A percentile compares a stretch with the other conserved stretches of the same genome.
These are phyloP conservation scores for Cunninghamia lanceolata DNA, from an alignment of 75 land plant genomes.

Conservation along the genomic window DNA sequence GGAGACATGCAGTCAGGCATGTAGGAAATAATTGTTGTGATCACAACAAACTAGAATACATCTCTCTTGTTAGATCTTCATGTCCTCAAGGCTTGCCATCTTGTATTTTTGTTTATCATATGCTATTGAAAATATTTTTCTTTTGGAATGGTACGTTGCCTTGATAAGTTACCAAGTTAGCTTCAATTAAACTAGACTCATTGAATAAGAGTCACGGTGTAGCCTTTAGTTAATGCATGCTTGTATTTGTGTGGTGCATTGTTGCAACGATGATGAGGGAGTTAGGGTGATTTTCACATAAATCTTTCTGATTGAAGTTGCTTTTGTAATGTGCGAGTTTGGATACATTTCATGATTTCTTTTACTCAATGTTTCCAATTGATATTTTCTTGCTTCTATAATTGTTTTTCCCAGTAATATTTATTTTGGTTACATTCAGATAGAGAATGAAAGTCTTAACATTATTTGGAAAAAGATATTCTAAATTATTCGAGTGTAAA, in stretches of 20 bases:
- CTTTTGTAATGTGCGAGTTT: neutral
- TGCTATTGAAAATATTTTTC: neutral
- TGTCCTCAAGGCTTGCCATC: neutral
- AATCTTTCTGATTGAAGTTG: neutral
- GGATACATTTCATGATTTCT: neutral
- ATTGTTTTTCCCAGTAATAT: too few species aligned
- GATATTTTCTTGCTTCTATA: neutral
- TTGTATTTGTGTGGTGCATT: neutral
- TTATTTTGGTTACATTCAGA: neutral
- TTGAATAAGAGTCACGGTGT: neutral
- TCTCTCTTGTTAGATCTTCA: neutral
- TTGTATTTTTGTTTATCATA: neutral
- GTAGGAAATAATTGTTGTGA: neutral
- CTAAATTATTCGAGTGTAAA: too few species aligned
- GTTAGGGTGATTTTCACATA: neutral
- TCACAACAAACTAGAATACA: neutral
- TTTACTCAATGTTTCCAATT: neutral
- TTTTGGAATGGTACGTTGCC: neutral
- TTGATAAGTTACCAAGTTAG: neutral
- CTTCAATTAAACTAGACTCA: neutral
- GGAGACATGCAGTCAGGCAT: neutral
- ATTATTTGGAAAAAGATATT: too few species aligned
- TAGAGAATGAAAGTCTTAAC: too few species aligned
- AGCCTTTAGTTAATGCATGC: too few species aligned
- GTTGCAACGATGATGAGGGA: neutral